Conservation (phyloP, 306 rosid species). For the Senna siamea region DNA sequence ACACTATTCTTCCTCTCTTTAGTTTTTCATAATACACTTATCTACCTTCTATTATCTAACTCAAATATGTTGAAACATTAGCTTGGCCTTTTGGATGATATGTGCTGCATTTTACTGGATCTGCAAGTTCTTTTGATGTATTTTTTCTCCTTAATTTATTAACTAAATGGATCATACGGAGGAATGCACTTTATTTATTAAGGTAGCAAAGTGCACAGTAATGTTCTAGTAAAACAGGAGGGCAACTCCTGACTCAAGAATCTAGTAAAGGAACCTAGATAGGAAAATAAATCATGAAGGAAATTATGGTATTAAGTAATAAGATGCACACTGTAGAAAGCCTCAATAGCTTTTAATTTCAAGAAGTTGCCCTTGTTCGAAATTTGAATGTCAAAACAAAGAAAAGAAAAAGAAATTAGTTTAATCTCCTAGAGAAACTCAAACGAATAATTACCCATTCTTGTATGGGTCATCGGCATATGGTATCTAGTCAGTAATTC, state of each 20-base stretch:
- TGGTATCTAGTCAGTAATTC: constrained; percentile 19
- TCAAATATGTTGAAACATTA: not conserved
- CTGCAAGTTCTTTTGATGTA: not conserved
- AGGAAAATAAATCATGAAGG: not conserved
- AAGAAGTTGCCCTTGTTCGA: no score
- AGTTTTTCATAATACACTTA: not conserved
- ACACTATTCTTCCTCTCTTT: not conserved
- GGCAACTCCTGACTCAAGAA: no score
- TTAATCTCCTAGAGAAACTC: not conserved
- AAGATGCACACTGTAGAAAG: constrained; percentile 8
- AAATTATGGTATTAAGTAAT: constrained; percentile 13
- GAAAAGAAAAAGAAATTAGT: not conserved
- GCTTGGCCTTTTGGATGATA: not conserved
- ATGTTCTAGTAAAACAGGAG: constrained; percentile 1
- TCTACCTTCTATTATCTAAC: not conserved
- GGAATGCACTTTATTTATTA: not conserved
- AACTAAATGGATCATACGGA: constrained; percentile 20
- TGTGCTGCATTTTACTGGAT: not conserved
- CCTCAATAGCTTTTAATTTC: not conserved
- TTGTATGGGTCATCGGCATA: not conserved
- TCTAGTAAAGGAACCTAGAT: no score
- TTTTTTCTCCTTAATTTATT: not conserved
- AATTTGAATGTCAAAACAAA: not conserved
- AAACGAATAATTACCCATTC: not conserved
- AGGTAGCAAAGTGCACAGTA: constrained; percentile 1